Base-by-base conservation (phyloP, 2,329 filamentous ascomycete species). In the Triangularia setosa region DNA sequence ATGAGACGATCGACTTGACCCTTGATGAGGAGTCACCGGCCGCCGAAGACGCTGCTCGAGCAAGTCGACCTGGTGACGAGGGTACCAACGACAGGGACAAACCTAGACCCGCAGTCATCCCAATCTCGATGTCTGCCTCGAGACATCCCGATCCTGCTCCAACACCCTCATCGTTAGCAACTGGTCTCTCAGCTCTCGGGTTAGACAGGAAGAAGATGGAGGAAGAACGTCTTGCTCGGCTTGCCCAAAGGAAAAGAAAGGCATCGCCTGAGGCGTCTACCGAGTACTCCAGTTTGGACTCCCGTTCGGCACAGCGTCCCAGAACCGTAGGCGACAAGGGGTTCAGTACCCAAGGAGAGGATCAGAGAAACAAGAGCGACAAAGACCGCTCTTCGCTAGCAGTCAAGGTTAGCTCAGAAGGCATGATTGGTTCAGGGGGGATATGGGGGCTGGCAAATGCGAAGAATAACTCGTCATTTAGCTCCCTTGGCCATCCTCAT, bases 191-290 rank as follows among this genome's bases (percentile, higher is more conserved):
- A 0, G 70, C 86, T 0, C 72, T 83, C 4, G 83, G 84, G 3
- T 76, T 96, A 1, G 85, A 97, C 77, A 85, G 93, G 35, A 92
- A 88, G 75, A 84, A 87, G 60, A 95, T 97, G 92, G 94, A 97
- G 75, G 82, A 88, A 71, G 92, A 96, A 73, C 87, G 94, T 48
- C 82, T 96, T 14, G 88, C 86, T 23, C 84, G 93, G 69, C 75
- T 87, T 44, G 40, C 40, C 40, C 40, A 48, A 11, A 82, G 82
- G 53, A 91, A 93, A 75, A 83, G 74, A 21, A 75, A 74, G 55
- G 71, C 69, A 5, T 52, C 66, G 30, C 54, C 61, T 6, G 63
- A 61, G 5, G 55, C 53, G 21, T 44, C 52, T 16, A 11, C 52
- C 14, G 12, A 1, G 16, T 12, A n/a, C 55, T 3, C 9, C 58